Conservation (phyloP, 495 filamentous ascomycete genomes). For the Penicillium robsamsonii region DNA sequence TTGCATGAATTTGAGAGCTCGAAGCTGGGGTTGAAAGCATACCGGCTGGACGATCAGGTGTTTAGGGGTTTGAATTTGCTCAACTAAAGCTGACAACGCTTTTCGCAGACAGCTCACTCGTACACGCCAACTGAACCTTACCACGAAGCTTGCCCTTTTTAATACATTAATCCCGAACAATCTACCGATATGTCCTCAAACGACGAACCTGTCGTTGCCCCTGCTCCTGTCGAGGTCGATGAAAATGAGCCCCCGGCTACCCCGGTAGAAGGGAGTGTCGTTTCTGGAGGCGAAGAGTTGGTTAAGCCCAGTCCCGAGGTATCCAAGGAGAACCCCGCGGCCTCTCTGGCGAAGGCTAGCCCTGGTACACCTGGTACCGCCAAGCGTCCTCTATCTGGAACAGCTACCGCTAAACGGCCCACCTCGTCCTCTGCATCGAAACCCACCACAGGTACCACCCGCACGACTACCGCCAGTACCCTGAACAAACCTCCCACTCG, state of each 20-base stretch:
- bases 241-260: constrained; percentile 41
- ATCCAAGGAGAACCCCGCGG: constrained; percentile 38
- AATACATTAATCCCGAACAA: constrained; percentile 13
- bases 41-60: not conserved
- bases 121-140: constrained; percentile 4
- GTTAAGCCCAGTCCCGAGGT: constrained; percentile 40
- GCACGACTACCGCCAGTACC: constrained; percentile 33
- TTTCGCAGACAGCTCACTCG: not conserved
- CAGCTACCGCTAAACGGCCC: constrained; percentile 38
- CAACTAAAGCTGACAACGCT: not conserved
- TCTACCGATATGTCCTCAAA: constrained; percentile 36
- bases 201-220: constrained; percentile 32
- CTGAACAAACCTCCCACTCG: constrained; percentile 48
- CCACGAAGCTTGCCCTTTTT: not conserved
- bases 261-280: constrained; percentile 37
- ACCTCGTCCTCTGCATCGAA: constrained; percentile 36
- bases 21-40: not conserved
- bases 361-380: constrained; percentile 21
- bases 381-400: constrained; percentile 35
- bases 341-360: constrained; percentile 33
- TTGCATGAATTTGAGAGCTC: constrained; percentile 1
- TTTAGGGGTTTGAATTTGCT: not conserved
- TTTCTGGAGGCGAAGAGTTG: constrained; percentile 42
- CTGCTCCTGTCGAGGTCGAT: constrained; percentile 21
- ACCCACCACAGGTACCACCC: constrained; percentile 26